A percentile compares a stretch with the other conserved stretches of the same genome.
These are phyloP conservation scores for Borovskyia barvae DNA, from an alignment of 208 protist genomes.

Conservation along the genomic window DNA sequence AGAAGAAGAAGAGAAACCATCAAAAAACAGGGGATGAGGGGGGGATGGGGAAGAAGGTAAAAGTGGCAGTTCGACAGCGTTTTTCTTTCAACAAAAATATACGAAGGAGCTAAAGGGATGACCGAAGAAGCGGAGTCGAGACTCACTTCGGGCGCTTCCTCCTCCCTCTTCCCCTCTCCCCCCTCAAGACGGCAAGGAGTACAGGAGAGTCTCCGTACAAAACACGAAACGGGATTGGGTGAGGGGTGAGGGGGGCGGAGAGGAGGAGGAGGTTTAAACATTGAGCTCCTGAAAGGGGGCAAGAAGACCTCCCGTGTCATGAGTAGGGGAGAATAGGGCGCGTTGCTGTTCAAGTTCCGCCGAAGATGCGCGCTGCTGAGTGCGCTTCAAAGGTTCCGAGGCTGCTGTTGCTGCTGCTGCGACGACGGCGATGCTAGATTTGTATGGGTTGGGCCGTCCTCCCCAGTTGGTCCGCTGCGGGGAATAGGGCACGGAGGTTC, in stretches of 20 bases:
- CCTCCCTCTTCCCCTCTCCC: too few relatives aligned
- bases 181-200: not conserved
- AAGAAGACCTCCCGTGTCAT: slow-evolving; percentile 33
- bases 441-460: slow-evolving; percentile 1
- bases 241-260: too few relatives aligned
- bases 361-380: slow-evolving; percentile 5
- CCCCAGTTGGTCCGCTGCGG: slow-evolving; percentile 5
- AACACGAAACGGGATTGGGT: not conserved
- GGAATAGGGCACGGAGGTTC: not conserved
- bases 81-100: slow-evolving; percentile 6
- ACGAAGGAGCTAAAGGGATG: not conserved
- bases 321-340: slow-evolving; percentile 51
- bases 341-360: slow-evolving; percentile 24
- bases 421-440: not conserved
- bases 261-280: slow-evolving; percentile 8
- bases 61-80: too few relatives aligned
- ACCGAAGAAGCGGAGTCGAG: not conserved
- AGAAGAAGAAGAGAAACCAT: not conserved
- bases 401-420: slow-evolving; percentile 5
- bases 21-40: not conserved
- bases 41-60: slow-evolving; percentile 1
- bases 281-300: slow-evolving; percentile 42
- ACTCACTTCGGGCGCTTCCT: not conserved
- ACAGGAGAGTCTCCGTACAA: not conserved
- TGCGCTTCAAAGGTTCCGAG: not conserved